A percentile compares a stretch with the other conserved stretches of the same genome.
Conservation (phyloP, 2,329 filamentous ascomycete genomes). For the Verticillium nubilum region DNA sequence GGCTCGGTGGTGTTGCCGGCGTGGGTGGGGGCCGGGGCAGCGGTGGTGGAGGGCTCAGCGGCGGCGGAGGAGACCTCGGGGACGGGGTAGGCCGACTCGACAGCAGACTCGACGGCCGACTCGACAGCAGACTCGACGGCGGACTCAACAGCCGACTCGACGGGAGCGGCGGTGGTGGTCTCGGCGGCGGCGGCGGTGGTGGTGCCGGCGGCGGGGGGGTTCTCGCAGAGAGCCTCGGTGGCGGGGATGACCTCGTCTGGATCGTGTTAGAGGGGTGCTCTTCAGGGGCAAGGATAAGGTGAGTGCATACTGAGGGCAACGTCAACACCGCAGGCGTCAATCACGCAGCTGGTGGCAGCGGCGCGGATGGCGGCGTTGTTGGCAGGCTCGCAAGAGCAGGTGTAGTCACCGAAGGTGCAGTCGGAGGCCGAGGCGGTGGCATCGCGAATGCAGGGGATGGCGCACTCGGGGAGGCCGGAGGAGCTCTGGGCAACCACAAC, state of each 20-base stretch:
- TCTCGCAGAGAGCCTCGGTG: slow-evolving; percentile 26
- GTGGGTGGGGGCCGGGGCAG: slow-evolving; percentile 5
- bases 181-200: slow-evolving; percentile 6
- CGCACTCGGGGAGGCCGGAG: slow-evolving; percentile 24
- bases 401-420: slow-evolving; percentile 25
- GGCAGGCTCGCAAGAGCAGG: slow-evolving; percentile 25
- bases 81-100: background rate
- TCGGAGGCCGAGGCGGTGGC: slow-evolving; percentile 22
- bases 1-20: slow-evolving; percentile 7
- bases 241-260: slow-evolving; percentile 34
- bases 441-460: slow-evolving; percentile 27
- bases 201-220: slow-evolving; percentile 4
- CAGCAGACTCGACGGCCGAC: slow-evolving; percentile 4
- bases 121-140: slow-evolving; percentile 1
- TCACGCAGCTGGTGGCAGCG: slow-evolving; percentile 27
- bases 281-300: background rate
- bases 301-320: slow-evolving; percentile 30
- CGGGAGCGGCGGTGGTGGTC: slow-evolving; percentile 2
- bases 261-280: background rate
- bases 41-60: background rate
- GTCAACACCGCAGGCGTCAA: slow-evolving; percentile 28
- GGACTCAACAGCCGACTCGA: background rate
- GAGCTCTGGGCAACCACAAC: slow-evolving; percentile 23
- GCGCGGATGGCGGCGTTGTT: slow-evolving; percentile 25
- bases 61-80: slow-evolving; percentile 4